Conservation (phyloP, 352 stramenopile species). For the Peronospora tabacina region DNA sequence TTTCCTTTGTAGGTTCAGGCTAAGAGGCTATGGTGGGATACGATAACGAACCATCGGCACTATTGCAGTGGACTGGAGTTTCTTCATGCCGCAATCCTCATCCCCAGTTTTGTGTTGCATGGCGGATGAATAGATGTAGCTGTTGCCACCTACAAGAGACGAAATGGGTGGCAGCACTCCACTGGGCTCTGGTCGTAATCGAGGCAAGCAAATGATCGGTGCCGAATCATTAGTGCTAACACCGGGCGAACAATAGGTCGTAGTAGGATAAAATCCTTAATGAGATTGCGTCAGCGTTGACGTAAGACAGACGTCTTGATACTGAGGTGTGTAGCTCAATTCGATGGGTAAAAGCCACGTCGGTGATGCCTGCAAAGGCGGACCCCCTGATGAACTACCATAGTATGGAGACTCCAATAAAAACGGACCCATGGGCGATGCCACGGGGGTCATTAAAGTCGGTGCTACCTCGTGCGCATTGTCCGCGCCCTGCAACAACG, state of each 20-base stretch:
- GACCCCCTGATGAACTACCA: neutral
- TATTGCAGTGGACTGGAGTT: no score
- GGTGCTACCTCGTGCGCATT: constrained; percentile 11
- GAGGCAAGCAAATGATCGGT: constrained; percentile 24
- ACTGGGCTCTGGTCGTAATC: constrained; percentile 29
- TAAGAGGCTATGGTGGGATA: no score
- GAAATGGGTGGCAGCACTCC: constrained; percentile 46
- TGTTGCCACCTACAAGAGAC: constrained; percentile 29
- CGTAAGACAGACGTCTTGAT: constrained; percentile 16
- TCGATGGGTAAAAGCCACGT: constrained; percentile 12
- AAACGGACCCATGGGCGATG: constrained; percentile 25
- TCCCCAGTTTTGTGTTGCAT: constrained; percentile 11
- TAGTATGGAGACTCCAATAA: constrained; percentile 17
- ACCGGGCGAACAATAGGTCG: constrained; percentile 8
- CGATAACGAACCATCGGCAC: no score
- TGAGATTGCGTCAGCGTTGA: constrained; percentile 6
- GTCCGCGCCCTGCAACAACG: neutral
- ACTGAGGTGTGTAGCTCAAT: constrained; percentile 14
- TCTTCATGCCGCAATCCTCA: neutral
- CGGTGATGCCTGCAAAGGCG: constrained; percentile 9
- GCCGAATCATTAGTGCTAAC: neutral
- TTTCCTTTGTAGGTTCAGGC: neutral
- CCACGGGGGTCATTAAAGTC: constrained; percentile 10
- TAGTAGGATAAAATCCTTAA: constrained; percentile 4
- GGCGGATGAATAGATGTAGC: constrained; percentile 8